Evolutionary conservation across 345 rosid genomes (phyloP).

Genomic region (Rhizophora mangle): DNA sequence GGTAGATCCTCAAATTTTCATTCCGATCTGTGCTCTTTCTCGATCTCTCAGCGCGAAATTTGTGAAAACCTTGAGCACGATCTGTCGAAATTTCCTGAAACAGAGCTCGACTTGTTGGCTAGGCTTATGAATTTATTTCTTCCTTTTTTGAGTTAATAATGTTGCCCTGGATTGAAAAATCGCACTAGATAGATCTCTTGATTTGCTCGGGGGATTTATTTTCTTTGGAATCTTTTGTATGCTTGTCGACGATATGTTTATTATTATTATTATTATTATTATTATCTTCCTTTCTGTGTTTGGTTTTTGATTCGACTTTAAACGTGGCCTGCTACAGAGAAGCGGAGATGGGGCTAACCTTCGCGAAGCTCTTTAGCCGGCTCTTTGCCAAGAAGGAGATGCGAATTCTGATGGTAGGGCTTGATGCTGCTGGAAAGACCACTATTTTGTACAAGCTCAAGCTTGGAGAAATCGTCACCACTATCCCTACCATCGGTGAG

Average conservation of each 20-base stretch:
- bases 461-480: conserved; percentile 83
- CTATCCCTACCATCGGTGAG: conserved; percentile 79
- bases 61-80: background rate
- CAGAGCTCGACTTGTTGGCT: too few species aligned
- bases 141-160: too few species aligned
- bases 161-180: too few species aligned
- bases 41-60: background rate
- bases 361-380: conserved; percentile 65
- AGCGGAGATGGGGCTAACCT: conserved; percentile 51
- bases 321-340: conserved; percentile 4
- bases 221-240: too few species aligned
- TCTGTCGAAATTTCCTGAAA: background rate
- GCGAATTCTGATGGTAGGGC: conserved; percentile 87
- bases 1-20: background rate
- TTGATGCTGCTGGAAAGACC: conserved; percentile 87
- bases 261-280: background rate
- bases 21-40: background rate
- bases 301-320: background rate
- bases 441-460: conserved; percentile 81
- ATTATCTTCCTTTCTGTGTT: background rate
- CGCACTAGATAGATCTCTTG: too few species aligned
- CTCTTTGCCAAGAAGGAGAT: conserved; percentile 80
- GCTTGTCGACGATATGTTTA: too few species aligned
- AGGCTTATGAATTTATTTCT: too few species aligned
- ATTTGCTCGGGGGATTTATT: too few species aligned